Evolutionary conservation across 768 basidiomycete genomes (phyloP), one percentile per base, ranked within the genome.

Genomic region (Panaeolus cyanescens): DNA sequence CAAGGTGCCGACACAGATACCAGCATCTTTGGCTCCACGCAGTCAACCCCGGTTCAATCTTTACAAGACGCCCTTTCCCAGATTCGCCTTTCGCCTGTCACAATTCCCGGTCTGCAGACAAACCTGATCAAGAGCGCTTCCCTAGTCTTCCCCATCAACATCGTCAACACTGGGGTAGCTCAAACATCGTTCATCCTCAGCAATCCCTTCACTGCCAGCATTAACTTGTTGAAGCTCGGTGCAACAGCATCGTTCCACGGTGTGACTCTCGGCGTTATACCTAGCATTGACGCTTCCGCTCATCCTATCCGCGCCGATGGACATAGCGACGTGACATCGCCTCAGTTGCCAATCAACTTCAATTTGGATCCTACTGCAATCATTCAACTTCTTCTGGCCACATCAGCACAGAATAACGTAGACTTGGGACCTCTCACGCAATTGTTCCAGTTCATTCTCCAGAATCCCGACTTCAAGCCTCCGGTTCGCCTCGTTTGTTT

Each of bases 131-230:
- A 74, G 53, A 79, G 77, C 25, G 81, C 85, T 1, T 79, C 82
- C 1, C 75, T 92, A 32, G 75, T 79, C 20, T 88, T 92, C 75
- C 88, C 89, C 1, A 73, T 75, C 10, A 73, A 91, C 65, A 87
- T 91, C 45, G 84, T 81, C 17, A 73, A 80, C 63, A 90, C 85
- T 1, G 86, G 85, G 12, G 70, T 87, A 19, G 87, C 88, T 1
- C 77, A 79, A n/a, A 75, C 83, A 4, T 74, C 83, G 1, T 89
- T 91, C 68, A 77, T 74, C 0, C 76, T 92, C 30, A 74, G 77
- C 19, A 89, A 92, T 66, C 89, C 89, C 0, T 92, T 92, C 74
- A 90, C 88, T 0, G 88, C 90, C 17, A 84, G 83, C 67, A 84
- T 92, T 70, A 88, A 86, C 68, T 71, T 92, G 15, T 68, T 88